Evolutionary conservation across 129 eudicot genomes (phyloP), one percentile per base, ranked within the genome.

Genomic region (Pittosporum tobira): DNA sequence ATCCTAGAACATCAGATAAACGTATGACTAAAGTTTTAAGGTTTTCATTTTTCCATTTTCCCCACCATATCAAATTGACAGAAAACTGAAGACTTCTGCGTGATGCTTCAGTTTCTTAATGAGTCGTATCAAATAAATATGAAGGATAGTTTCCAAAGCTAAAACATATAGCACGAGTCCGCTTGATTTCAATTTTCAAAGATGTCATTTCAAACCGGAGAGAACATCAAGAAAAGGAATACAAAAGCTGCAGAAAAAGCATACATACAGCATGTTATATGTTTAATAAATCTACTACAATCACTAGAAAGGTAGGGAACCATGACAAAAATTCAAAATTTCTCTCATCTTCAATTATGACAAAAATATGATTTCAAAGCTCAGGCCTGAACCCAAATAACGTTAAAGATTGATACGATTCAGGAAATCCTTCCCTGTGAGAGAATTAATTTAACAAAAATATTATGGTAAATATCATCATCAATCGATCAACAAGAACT

Each of bases 401-500:
- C 19, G 15, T 53, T 16, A 29, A 28, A 40, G 59, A 22, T 12
- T 16, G 12, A 6, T 18, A 7, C 3, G 13, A 36, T 31, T 46
- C 24, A 46, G 6, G 16, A 27, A 26, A 29, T 24, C 8, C 11
- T 1, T 12, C 28, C 52, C 1, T 14, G 13, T 47, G 40, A 48
- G 19, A 28, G 45, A 45, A 20, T 25, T 5, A 43, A 61, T 12
- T 8, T 6, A 57, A 36, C 26, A 44, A 55, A 28, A 1, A 12
- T 22, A 29, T 7, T 3, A 13, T n/a, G 20, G 22, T 34, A 22
- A 51, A 18, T 22, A 29, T 11, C 19, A 15, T 64, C 66, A 63
- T 11, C 13, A 6, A 37, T 34, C 27, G 44, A 47, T 38, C 13
- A 66, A 28, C n/a, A 72, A 51, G 23, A 49, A 38, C 23, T 42